Evolutionary conservation across 257 asterid genomes (phyloP).

Genomic region (Marsdenia floribunda): DNA sequence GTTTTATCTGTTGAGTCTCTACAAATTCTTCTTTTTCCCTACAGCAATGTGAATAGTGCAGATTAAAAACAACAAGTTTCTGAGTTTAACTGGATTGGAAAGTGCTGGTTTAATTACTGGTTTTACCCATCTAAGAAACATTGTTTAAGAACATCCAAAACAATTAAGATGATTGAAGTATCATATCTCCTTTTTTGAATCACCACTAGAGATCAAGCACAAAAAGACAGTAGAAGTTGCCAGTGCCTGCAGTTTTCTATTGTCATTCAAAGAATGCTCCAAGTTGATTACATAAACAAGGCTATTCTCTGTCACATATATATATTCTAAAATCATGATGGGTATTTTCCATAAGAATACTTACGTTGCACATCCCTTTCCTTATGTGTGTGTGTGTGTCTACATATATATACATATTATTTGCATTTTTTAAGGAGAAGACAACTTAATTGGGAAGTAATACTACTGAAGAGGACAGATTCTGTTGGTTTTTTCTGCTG

Average conservation of each 20-base stretch:
- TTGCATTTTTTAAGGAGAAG: background rate
- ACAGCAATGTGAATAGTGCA: background rate
- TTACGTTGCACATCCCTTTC: background rate
- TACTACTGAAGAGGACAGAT: background rate
- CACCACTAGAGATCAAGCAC: background rate
- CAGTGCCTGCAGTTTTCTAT: background rate
- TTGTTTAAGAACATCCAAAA: background rate
- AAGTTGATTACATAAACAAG: background rate
- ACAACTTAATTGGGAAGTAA: background rate
- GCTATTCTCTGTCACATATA: background rate
- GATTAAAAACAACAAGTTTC: background rate
- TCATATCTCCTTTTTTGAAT: background rate
- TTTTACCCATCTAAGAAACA: background rate
- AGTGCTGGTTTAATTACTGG: background rate
- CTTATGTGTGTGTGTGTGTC: too few species aligned
- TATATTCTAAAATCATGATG: background rate
- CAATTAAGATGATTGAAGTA: background rate
- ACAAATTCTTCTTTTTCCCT: conserved; percentile 1
- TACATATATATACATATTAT: too few species aligned
- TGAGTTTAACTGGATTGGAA: background rate
- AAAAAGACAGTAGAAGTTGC: background rate
- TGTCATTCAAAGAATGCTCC: background rate
- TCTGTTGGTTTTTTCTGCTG: background rate
- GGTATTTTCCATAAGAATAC: background rate
- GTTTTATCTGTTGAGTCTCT: background rate